phyloP scores from a whole-genome alignment of 306 rosid genomes.

The Coriaria nepalensis region DNA sequence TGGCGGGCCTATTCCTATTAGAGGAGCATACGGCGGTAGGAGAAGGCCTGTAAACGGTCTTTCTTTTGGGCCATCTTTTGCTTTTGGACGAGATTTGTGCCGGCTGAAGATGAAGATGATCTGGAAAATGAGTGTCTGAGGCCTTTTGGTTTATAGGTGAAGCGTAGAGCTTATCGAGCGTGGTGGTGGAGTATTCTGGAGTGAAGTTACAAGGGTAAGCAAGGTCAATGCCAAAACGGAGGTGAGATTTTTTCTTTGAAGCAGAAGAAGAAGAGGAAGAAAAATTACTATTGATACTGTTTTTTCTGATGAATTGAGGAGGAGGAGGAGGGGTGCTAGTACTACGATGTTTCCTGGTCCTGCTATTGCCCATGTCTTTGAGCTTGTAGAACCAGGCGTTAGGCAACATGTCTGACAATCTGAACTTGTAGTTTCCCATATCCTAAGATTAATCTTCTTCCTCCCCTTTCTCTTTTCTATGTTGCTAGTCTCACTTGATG shows the following conservation, averaged over 20 bases:
- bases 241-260: not conserved
- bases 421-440: constrained; percentile 74
- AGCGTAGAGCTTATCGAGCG: not conserved
- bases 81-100: not conserved
- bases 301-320: constrained; percentile 6
- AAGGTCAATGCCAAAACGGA: not conserved
- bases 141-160: not conserved
- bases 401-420: constrained; percentile 69
- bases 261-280: not conserved
- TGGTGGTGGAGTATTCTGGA: not conserved
- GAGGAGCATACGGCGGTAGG: not conserved
- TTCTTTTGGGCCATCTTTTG: not conserved
- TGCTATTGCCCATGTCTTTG: constrained; percentile 43
- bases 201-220: not conserved
- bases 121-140: too few species aligned
- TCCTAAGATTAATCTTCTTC: not conserved
- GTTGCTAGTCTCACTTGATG: too few species aligned
- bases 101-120: too few species aligned
- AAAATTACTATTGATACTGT: too few species aligned
- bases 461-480: too few species aligned
- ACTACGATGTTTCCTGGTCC: constrained; percentile 1
- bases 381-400: constrained; percentile 84
- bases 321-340: constrained; percentile 13
- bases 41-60: constrained; percentile 1
- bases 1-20: not conserved